Evolutionary conservation across 2,329 filamentous ascomycete genomes (phyloP), one percentile per base, ranked within the genome.

Genomic region (Lanzia echinophila): DNA sequence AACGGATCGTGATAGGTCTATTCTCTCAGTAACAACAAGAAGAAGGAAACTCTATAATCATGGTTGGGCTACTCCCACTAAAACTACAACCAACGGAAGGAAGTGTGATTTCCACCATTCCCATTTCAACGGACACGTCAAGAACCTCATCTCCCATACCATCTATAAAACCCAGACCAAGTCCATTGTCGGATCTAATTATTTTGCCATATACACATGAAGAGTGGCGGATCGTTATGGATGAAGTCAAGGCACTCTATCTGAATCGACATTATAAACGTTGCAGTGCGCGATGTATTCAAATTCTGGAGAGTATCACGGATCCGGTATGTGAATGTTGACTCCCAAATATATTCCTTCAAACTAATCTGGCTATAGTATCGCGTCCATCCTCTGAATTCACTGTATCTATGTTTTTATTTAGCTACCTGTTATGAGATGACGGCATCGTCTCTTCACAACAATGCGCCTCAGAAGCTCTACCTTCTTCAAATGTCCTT

Each of bases 381-480:
- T 43, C 47, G 58, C 47, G 53, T 60, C 32, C 63, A 67, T 32
- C 62, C 65, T 32, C 49, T 68, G 4, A 62, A 67, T 51, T 60
- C 55, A 12, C 63, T 68, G 12, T 67, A 65, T 42, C 47, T 69
- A 8, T 60, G 56, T n/a, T 68, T 67, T 51, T 68, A 63, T 49
- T 60, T 62, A 15, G 67, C 65, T 6, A 60, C 57, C 19, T 65
- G 60, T 17, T 50, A 67, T 17, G 65, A 68, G 52, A 56, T 63
- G 33, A 61, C 56, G 13, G 65, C 65, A 12, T 57, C 58, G 3
- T 54, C 58, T 17, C 59, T 67, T 7, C 55, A 63, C 47, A 58
- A 58, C 19, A 57, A 64, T 24, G 58, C 62, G 6, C 53, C 50
- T 33, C 38, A 55, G 47, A 66, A 65, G 49, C 54, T 67, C n/a